phyloP scores from a whole-genome alignment of 176 grass and related monocot genomes.

The Dendrocalamus sinicus region DNA sequence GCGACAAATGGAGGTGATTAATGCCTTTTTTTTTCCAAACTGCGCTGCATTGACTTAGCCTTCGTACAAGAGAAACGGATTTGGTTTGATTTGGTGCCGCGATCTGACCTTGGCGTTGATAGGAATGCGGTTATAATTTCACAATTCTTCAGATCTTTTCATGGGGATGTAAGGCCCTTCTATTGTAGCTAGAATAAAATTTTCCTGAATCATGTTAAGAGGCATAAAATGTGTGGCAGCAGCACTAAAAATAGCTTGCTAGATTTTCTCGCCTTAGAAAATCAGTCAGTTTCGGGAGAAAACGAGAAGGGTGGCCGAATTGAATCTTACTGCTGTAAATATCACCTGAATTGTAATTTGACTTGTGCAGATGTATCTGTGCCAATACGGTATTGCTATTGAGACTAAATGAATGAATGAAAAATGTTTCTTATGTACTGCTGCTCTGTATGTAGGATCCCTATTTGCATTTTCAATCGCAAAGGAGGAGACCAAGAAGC shows the following conservation, averaged over 20 bases:
- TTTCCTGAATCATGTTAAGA: background rate
- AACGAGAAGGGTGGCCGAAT: background rate
- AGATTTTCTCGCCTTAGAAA: background rate
- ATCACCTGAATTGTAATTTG: background rate
- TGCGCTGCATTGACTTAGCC: background rate
- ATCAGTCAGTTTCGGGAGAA: background rate
- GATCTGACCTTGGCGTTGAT: constrained; percentile 18
- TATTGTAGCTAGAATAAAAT: background rate
- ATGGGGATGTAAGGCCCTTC: background rate
- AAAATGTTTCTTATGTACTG: background rate
- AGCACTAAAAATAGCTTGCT: background rate
- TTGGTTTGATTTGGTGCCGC: background rate
- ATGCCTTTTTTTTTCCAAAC: background rate
- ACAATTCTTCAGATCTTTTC: background rate
- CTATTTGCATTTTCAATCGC: constrained; percentile 63
- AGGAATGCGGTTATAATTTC: background rate
- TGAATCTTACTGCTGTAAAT: background rate
- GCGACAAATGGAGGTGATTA: background rate
- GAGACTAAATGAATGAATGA: background rate
- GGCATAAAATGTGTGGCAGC: background rate
- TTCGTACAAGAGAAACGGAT: background rate
- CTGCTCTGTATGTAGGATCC: constrained; percentile 45
- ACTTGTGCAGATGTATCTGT: background rate
- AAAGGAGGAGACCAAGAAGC: constrained; percentile 71
- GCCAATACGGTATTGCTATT: background rate